Percentiles rank a stretch among this genome's conserved stretches.
Conservation (phyloP, 192 early-diverging fungal genomes). For the Coemansia biformis region DNA sequence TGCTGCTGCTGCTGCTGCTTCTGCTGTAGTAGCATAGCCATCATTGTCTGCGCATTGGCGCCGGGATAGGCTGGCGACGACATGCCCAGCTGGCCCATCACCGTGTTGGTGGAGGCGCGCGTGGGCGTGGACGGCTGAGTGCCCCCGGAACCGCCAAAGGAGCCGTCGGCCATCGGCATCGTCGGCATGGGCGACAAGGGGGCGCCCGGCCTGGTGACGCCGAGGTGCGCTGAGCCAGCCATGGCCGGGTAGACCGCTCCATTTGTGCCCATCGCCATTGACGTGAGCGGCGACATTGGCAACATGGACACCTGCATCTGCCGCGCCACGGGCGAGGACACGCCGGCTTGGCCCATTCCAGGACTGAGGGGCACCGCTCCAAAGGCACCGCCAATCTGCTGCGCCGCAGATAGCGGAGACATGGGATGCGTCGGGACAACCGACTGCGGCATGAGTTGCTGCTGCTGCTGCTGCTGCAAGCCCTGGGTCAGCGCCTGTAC, state of each 20-base stretch:
- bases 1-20: constrained; percentile 19
- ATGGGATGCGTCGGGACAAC: too few species aligned
- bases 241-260: too few species aligned
- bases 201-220: constrained; percentile 8
- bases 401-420: constrained; percentile 8
- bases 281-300: constrained; percentile 5
- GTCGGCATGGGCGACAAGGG: constrained; percentile 13
- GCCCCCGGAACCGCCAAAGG: constrained; percentile 16
- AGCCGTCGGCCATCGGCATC: constrained; percentile 2
- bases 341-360: constrained; percentile 11
- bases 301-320: too few species aligned
- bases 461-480: constrained; percentile 29
- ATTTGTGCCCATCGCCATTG: constrained; percentile 5
- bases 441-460: constrained; percentile 9
- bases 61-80: constrained; percentile 21
- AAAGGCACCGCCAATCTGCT: constrained; percentile 1
- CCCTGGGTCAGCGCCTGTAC: constrained; percentile 22
- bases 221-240: constrained; percentile 16
- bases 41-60: constrained; percentile 39
- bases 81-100: constrained; percentile 5
- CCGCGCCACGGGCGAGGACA: constrained; percentile 17
- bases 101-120: constrained; percentile 2
- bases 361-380: constrained; percentile 15
- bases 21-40: constrained; percentile 42
- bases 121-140: constrained; percentile 9